Conservation (phyloP, 768 basidiomycete species). For the Trametes cinnabarina region DNA sequence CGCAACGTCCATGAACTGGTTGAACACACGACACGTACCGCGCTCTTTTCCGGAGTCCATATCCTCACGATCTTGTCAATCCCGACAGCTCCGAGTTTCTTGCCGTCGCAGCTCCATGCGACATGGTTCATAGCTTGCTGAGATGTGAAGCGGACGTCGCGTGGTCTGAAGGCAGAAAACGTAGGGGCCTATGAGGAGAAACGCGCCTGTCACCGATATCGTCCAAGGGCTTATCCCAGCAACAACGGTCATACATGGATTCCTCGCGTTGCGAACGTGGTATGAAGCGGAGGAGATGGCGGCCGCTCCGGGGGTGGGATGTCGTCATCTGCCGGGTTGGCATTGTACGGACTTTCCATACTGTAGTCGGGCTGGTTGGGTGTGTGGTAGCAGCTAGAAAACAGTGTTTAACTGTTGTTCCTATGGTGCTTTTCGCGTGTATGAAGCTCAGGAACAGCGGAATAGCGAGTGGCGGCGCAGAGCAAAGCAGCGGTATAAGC, state of each 20-base stretch:
- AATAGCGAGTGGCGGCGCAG: no score
- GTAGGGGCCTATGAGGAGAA: slow-evolving; percentile 56
- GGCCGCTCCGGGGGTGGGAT: slow-evolving; percentile 41
- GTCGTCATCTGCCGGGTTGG: slow-evolving; percentile 38
- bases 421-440: no score
- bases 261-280: slow-evolving; percentile 65
- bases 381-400: no score
- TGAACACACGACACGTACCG: slow-evolving; percentile 25
- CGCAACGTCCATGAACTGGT: not conserved
- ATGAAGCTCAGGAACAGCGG: no score
- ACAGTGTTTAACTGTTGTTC: no score
- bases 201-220: slow-evolving; percentile 14
- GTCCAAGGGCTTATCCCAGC: slow-evolving; percentile 2
- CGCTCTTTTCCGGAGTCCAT: slow-evolving; percentile 79
- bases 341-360: not conserved
- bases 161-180: slow-evolving; percentile 77
- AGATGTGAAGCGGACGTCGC: slow-evolving; percentile 66
- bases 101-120: slow-evolving; percentile 83
- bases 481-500: no score
- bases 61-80: slow-evolving; percentile 75
- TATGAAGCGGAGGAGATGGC: slow-evolving; percentile 71
- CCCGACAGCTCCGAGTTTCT: slow-evolving; percentile 77
- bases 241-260: slow-evolving; percentile 59
- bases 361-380: not conserved
- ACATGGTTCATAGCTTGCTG: slow-evolving; percentile 69